Evolutionary conservation across 1,139 yeast species (phyloP), one percentile per base, ranked within the genome.

Genomic region (Kurtzmaniella quercitrusa): DNA sequence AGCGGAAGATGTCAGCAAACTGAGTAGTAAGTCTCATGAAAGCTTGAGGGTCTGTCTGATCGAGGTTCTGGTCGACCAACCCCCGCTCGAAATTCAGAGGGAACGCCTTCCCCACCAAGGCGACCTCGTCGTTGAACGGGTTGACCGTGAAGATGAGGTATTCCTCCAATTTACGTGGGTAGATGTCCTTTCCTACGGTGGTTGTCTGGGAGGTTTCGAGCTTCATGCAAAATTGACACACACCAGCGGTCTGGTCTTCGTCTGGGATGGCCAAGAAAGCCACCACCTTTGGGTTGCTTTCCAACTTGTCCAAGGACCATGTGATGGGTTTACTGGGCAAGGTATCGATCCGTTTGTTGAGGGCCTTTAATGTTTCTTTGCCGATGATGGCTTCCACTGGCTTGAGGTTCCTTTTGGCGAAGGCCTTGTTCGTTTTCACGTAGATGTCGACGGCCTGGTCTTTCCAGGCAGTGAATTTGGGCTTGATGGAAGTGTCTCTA

Each of bases 281-380:
- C 42, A 85, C 73, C 36, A 89, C 70, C 61, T 83, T 85, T 33
- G 97, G 97, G 44, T 80, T 76, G 25, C 73, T 67, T 51, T 80
- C 85, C 56, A 89, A 81, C 50, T 82, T 79, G 36, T 82, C 65
- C 44, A 90, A 70, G 54, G 86, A 85, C 97, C 97, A 90, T 44
- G 77, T 79, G 48, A 88, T 68, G 47, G 75, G 73, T 47, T 75
- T 72, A 15, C 66, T 60, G 17, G 96, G 95, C 46, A 89, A 70
- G 25, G 66, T 56, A 9, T 45, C 51, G 4, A 65, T 60, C 42
- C 74, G 55, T 34, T 56, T 57, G 21, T 55, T 50, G 46, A 73
- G 61, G 18, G 60, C 58, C 36, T 61, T 60, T 41, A 63, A 55
- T 3, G 68, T 70, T 43, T 62, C 68, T 14, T 56, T 59, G 3